phyloP scores from a whole-genome alignment of 2,329 filamentous ascomycete genomes.

The Apiospora hydei region DNA sequence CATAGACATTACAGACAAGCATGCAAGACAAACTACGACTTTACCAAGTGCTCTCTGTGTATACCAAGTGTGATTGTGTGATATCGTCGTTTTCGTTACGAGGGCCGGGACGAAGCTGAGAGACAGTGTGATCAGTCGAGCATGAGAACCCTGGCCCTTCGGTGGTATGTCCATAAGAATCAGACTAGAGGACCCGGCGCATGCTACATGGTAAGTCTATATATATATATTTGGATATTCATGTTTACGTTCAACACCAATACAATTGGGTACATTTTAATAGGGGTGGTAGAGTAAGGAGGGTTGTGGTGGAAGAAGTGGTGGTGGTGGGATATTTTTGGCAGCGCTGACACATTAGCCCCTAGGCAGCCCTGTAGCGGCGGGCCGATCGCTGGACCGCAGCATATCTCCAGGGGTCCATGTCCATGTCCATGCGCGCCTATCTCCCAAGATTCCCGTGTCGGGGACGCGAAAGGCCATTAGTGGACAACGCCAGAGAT shows the following conservation, averaged over 20 bases:
- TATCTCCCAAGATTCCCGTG: conserved; percentile 13
- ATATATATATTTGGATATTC: too few relatives aligned
- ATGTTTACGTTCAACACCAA: too few relatives aligned
- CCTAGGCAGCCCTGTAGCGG: conserved; percentile 14
- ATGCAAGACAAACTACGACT: conserved; percentile 23
- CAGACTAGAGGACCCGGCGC: not conserved
- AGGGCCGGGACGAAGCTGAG: not conserved
- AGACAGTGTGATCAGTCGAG: not conserved
- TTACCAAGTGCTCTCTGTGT: not conserved
- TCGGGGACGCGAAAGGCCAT: conserved; percentile 2
- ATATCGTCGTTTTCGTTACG: not conserved
- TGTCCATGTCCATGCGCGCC: conserved; percentile 17
- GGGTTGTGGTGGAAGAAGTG: not conserved
- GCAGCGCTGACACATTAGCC: conserved; percentile 7
- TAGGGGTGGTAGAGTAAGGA: not conserved
- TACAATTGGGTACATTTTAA: too few relatives aligned
- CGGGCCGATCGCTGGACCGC: conserved; percentile 15
- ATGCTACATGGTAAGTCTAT: too few relatives aligned
- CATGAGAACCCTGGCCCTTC: not conserved
- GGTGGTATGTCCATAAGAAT: not conserved
- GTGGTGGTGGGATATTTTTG: not conserved
- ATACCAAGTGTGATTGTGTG: not conserved
- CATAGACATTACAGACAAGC: conserved; percentile 24
- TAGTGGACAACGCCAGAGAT: conserved; percentile 7
- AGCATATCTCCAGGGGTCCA: conserved; percentile 11